Conservation (phyloP, 2,329 filamentous ascomycete species). For the Reticulascus tulasneorum region DNA sequence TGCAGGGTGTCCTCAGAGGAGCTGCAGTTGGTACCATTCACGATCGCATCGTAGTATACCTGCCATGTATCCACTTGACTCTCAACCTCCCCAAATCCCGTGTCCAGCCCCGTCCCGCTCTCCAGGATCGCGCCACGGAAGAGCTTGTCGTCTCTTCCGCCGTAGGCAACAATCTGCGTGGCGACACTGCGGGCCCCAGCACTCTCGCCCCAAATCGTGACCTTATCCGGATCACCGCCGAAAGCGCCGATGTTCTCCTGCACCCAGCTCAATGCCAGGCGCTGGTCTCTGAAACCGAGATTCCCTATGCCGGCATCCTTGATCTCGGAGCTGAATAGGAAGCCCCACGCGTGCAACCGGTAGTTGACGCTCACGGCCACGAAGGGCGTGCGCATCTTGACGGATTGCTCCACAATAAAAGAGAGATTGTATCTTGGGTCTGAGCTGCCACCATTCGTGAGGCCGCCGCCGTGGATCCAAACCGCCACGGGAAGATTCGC, state of each 20-base stretch:
- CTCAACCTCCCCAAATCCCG: slow-evolving; percentile 23
- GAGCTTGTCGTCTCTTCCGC: slow-evolving; percentile 47
- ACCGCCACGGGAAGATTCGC: slow-evolving; percentile 51
- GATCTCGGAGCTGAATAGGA: slow-evolving; percentile 42
- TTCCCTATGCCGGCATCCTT: slow-evolving; percentile 41
- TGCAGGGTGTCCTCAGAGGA: slow-evolving; percentile 18
- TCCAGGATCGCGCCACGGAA: slow-evolving; percentile 51
- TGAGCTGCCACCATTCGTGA: slow-evolving; percentile 18
- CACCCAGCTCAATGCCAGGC: slow-evolving; percentile 45
- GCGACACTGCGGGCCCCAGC: slow-evolving; percentile 48
- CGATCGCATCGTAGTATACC: slow-evolving; percentile 10
- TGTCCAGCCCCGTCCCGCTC: slow-evolving; percentile 39
- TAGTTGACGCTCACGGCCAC: slow-evolving; percentile 50
- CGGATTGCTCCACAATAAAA: slow-evolving; percentile 49
- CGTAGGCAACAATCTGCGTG: slow-evolving; percentile 47
- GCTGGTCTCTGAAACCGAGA: slow-evolving; percentile 46
- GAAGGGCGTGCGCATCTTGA: slow-evolving; percentile 42
- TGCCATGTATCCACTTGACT: slow-evolving; percentile 16
- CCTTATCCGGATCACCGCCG: slow-evolving; percentile 40
- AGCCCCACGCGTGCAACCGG: slow-evolving; percentile 47
- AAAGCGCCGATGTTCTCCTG: slow-evolving; percentile 47
- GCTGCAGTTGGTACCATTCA: slow-evolving; percentile 14
- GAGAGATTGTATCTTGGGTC: slow-evolving; percentile 58
- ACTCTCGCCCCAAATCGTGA: slow-evolving; percentile 51
- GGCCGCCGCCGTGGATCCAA: slow-evolving; percentile 51